Evolutionary conservation across 495 filamentous ascomycete genomes (phyloP).

Genomic region (Penicillium antarcticum): DNA sequence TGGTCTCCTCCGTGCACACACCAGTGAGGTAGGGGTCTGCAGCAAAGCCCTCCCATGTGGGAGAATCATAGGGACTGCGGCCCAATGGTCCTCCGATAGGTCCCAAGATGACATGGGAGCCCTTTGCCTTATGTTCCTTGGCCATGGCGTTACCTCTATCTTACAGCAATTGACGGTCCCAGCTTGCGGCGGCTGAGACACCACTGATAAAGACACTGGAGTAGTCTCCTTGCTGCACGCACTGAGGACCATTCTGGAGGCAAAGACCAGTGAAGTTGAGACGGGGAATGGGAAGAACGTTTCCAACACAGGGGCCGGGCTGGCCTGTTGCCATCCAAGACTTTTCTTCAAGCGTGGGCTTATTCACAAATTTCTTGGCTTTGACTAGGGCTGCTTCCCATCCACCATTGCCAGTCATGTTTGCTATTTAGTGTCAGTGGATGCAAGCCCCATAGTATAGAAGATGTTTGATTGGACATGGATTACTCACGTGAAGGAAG

Average conservation of each 20-base stretch:
- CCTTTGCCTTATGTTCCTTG: constrained; percentile 48
- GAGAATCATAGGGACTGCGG: constrained; percentile 40
- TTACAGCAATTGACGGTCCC: constrained; percentile 60
- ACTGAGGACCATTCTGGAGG: constrained; percentile 53
- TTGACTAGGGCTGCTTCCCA: constrained; percentile 70
- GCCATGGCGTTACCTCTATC: constrained; percentile 63
- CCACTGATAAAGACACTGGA: constrained; percentile 53
- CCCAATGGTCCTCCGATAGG: constrained; percentile 50
- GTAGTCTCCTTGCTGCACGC: constrained; percentile 46
- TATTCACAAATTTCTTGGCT: constrained; percentile 64
- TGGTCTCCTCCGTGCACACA: constrained; percentile 47
- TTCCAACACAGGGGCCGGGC: constrained; percentile 70
- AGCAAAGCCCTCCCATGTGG: constrained; percentile 71
- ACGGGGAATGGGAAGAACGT: constrained; percentile 52
- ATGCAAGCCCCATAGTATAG: too few relatives aligned
- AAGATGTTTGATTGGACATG: background rate
- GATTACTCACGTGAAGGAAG: constrained; percentile 14
- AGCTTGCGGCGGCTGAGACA: constrained; percentile 62
- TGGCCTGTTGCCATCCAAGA: constrained; percentile 77
- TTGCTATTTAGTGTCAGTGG: background rate
- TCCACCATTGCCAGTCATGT: constrained; percentile 43
- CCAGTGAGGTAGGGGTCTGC: constrained; percentile 62
- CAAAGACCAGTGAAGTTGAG: constrained; percentile 48
- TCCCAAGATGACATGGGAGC: constrained; percentile 49
- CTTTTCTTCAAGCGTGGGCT: constrained; percentile 76